Conservation (phyloP, 495 filamentous ascomycete genomes). For the Aspergillus sclerotioniger region DNA sequence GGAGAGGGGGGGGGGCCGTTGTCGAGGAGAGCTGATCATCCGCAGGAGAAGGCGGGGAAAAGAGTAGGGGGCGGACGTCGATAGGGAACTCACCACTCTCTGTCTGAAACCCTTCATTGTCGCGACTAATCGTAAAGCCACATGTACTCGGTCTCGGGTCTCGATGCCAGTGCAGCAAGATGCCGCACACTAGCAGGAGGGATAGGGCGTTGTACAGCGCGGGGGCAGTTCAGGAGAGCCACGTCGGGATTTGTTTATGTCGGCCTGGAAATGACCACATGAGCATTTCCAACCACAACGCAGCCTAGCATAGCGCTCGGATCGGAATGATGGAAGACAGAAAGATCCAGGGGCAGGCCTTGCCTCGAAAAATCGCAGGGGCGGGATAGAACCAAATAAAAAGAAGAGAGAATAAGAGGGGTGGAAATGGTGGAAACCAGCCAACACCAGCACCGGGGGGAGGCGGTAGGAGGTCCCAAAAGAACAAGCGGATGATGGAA, state of each 20-base stretch:
- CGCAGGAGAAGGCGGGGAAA: slow-evolving; percentile 13
- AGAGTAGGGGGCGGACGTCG: slow-evolving; percentile 7
- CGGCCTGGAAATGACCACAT: slow-evolving; percentile 33
- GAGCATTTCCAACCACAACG: slow-evolving; percentile 27
- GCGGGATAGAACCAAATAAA: not conserved
- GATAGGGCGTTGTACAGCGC: slow-evolving; percentile 18
- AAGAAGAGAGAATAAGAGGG: slow-evolving; percentile 6
- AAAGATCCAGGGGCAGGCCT: not conserved
- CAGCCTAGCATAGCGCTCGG: slow-evolving; percentile 12
- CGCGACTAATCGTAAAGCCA: slow-evolving; percentile 30
- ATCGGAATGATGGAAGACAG: not conserved
- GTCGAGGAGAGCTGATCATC: slow-evolving; percentile 18
- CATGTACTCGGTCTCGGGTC: slow-evolving; percentile 37
- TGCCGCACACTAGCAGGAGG: slow-evolving; percentile 43
- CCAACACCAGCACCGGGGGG: slow-evolving; percentile 7
- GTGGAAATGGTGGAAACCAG: slow-evolving; percentile 1
- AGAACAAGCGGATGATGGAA: slow-evolving; percentile 4
- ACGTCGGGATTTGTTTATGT: slow-evolving; percentile 34
- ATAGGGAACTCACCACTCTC: slow-evolving; percentile 77
- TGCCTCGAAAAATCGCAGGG: not conserved
- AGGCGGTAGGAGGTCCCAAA: not conserved
- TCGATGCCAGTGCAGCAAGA: slow-evolving; percentile 41
- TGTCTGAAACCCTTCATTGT: slow-evolving; percentile 98
- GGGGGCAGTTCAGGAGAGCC: slow-evolving; percentile 26
- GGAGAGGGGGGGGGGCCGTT: slow-evolving; percentile 15